phyloP scores from a whole-genome alignment of 108 stramenopile genomes.

The Nitzschia palea region DNA sequence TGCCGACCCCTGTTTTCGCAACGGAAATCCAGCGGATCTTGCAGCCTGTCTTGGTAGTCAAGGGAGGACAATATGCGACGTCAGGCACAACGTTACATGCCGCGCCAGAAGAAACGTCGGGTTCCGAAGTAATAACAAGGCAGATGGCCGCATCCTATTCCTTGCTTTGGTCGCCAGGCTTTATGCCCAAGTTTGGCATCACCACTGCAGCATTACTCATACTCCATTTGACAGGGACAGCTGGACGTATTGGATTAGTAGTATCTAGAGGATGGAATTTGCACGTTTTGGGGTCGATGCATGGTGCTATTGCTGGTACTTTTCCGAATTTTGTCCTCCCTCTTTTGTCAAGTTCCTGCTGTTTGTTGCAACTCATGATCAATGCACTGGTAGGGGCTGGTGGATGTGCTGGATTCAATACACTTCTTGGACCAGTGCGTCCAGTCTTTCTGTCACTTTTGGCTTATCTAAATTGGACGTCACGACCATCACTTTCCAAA shows the following conservation, averaged over 20 bases:
- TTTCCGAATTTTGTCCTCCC: conserved; percentile 42
- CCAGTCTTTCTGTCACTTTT: conserved; percentile 53
- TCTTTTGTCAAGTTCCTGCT: conserved; percentile 72
- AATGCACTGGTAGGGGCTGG: conserved; percentile 61
- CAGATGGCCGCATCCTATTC: conserved; percentile 15
- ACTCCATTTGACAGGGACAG: background rate
- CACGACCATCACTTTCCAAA: conserved; percentile 9
- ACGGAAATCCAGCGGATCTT: too few species aligned
- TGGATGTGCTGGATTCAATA: conserved; percentile 88
- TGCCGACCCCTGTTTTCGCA: too few species aligned
- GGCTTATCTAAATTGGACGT: conserved; percentile 1
- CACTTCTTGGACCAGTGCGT: conserved; percentile 64
- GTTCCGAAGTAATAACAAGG: background rate
- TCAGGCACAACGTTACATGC: too few species aligned
- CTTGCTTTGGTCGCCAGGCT: conserved; percentile 36
- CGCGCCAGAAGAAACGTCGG: background rate
- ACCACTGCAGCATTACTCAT: background rate
- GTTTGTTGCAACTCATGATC: conserved; percentile 70
- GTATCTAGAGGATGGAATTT: background rate
- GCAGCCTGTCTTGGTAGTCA: too few species aligned
- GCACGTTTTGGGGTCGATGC: background rate
- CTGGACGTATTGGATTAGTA: background rate
- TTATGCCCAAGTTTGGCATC: conserved; percentile 20
- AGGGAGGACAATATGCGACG: too few species aligned
- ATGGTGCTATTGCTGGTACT: background rate